These are phyloP conservation scores for Penicillium alfredii DNA, from an alignment of 495 filamentous ascomycete species.

Conservation along the genomic window DNA sequence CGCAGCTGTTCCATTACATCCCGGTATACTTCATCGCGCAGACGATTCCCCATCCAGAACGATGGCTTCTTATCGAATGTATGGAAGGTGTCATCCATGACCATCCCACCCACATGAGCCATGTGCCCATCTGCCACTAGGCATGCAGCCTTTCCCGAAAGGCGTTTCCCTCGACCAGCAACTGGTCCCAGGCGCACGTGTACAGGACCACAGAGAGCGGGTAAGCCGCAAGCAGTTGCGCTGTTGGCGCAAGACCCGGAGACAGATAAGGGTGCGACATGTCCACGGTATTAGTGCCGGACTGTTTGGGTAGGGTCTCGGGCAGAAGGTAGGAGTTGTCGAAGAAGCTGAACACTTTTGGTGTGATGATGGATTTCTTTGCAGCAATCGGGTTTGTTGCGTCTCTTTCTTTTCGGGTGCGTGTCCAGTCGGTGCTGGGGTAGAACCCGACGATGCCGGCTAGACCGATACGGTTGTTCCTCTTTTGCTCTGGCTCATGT, in stretches of 20 bases:
- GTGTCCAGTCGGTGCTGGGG: conserved; percentile 67
- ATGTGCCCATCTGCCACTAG: conserved; percentile 10
- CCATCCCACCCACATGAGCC: conserved; percentile 11
- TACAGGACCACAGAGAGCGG: conserved; percentile 16
- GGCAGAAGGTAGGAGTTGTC: conserved; percentile 15
- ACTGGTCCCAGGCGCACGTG: conserved; percentile 24
- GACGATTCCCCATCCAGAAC: conserved; percentile 11
- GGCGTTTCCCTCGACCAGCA: conserved; percentile 20
- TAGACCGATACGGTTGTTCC: conserved; percentile 22
- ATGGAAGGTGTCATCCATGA: conserved; percentile 19
- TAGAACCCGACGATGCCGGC: conserved; percentile 59
- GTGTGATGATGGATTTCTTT: conserved; percentile 12
- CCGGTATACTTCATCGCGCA: conserved; percentile 15
- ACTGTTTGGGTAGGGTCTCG: conserved; percentile 8
- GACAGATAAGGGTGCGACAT: conserved; percentile 20
- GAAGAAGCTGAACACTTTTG: conserved; percentile 11
- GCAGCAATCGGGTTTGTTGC: conserved; percentile 14
- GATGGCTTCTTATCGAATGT: conserved; percentile 25
- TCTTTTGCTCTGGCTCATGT: conserved; percentile 7
- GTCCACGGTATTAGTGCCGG: conserved; percentile 9
- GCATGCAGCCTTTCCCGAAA: conserved; percentile 16
- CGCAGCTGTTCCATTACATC: conserved; percentile 17
- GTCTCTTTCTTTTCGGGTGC: conserved; percentile 45
- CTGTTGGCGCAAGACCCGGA: conserved; percentile 10
- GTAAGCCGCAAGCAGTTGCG: conserved; percentile 10